phyloP scores from a whole-genome alignment of 2,329 filamentous ascomycete genomes.

The Myriosclerotinia scirpicola region DNA sequence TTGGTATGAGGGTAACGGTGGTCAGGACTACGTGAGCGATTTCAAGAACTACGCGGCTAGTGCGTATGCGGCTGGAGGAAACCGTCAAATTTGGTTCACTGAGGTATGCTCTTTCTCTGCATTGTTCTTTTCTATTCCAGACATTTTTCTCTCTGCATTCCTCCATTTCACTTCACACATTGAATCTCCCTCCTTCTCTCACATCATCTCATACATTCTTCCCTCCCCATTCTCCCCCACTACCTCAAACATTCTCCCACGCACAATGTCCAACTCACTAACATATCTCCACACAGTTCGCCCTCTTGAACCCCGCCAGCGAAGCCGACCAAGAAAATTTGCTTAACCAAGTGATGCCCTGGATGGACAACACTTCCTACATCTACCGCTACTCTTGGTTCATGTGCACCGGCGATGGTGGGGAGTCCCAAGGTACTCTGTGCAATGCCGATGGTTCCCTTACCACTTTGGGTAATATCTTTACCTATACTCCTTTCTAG shows the following conservation, averaged over 20 bases:
- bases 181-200: neutral
- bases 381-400: slow-evolving; percentile 22
- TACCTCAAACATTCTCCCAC: neutral
- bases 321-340: slow-evolving; percentile 42
- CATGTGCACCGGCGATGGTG: slow-evolving; percentile 16
- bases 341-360: slow-evolving; percentile 45
- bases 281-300: neutral
- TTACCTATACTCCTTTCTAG: slow-evolving; percentile 10
- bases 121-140: neutral
- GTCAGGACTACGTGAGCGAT: slow-evolving; percentile 46
- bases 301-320: neutral
- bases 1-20: slow-evolving; percentile 47
- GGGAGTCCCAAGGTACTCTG: slow-evolving; percentile 8
- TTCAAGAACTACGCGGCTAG: slow-evolving; percentile 5
- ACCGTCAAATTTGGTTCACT: slow-evolving; percentile 13
- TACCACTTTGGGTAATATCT: slow-evolving; percentile 2
- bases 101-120: slow-evolving; percentile 10
- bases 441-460: neutral
- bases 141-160: too few species aligned
- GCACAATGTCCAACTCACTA: neutral
- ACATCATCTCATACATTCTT: too few species aligned
- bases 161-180: too few species aligned
- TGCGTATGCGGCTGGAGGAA: slow-evolving; percentile 8
- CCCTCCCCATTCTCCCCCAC: too few species aligned
- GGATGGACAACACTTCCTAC: slow-evolving; percentile 43